Conservation (phyloP, 139 green algal species). For the Pleodorina starrii region DNA sequence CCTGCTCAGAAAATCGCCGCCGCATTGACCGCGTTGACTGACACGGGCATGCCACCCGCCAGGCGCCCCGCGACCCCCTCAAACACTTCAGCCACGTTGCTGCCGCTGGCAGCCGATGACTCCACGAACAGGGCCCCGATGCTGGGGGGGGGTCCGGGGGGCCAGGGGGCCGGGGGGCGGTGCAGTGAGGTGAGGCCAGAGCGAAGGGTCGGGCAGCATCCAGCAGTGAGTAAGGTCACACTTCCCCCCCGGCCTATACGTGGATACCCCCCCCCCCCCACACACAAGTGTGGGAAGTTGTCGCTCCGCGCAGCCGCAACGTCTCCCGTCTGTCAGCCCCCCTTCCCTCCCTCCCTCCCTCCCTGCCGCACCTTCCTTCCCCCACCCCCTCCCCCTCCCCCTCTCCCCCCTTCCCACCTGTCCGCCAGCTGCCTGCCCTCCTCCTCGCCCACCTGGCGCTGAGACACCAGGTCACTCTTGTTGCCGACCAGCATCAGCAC, state of each 20-base stretch:
- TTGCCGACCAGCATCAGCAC: slow-evolving; percentile 89
- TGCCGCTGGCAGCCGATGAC: slow-evolving; percentile 84
- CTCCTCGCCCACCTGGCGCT: slow-evolving; percentile 71
- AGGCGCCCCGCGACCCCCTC: slow-evolving; percentile 73
- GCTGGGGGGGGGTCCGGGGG: slow-evolving; percentile 29
- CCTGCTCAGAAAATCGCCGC: not conserved
- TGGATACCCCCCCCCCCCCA: not conserved
- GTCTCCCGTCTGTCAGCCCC: no score
- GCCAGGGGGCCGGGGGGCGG: no score
- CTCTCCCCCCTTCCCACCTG: slow-evolving; percentile 41
- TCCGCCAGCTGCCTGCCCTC: slow-evolving; percentile 76
- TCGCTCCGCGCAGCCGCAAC: not conserved
- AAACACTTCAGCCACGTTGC: slow-evolving; percentile 88
- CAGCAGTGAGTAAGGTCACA: not conserved
- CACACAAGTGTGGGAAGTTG: not conserved
- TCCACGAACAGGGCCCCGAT: slow-evolving; percentile 89
- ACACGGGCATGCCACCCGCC: slow-evolving; percentile 61
- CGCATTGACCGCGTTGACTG: slow-evolving; percentile 31
- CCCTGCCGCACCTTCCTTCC: slow-evolving; percentile 72
- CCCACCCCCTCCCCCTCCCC: slow-evolving; percentile 64
- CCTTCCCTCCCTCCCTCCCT: not conserved
- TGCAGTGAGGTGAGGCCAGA: not conserved
- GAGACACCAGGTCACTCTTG: slow-evolving; percentile 82
- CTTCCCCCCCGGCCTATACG: not conserved
- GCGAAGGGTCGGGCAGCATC: not conserved